A percentile compares a stretch with the other conserved stretches of the same genome.
Evolutionary conservation across 2,329 filamentous ascomycete species (phyloP).

Genomic region (Fusarium sp.): DNA sequence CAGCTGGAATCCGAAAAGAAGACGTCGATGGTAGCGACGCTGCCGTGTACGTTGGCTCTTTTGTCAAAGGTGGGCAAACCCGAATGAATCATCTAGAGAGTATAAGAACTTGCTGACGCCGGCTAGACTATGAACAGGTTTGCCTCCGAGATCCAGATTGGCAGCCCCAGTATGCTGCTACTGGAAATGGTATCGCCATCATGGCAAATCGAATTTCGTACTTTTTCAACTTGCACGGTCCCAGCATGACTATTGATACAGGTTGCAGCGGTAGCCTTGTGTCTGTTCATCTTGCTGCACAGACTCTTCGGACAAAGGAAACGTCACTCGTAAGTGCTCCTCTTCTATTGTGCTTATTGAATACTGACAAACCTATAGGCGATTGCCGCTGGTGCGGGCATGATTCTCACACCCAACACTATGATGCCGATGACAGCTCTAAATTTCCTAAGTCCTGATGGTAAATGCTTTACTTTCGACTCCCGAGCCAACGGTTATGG

Average conservation of each 20-base stretch:
- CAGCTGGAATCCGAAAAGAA: conserved; percentile 59
- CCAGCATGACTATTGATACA: conserved; percentile 68
- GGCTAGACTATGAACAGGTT: conserved; percentile 62
- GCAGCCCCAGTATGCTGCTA: conserved; percentile 63
- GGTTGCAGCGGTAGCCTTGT: conserved; percentile 68
- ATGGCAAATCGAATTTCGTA: conserved; percentile 67
- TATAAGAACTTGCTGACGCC: background rate
- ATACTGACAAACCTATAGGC: conserved; percentile 48
- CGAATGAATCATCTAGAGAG: background rate
- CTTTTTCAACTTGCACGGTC: conserved; percentile 65
- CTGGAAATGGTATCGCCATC: conserved; percentile 64
- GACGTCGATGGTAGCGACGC: conserved; percentile 57
- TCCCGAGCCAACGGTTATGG: conserved; percentile 71
- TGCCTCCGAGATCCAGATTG: conserved; percentile 62
- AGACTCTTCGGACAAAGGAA: conserved; percentile 60
- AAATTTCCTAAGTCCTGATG: conserved; percentile 63
- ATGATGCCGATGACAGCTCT: conserved; percentile 67
- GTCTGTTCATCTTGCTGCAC: conserved; percentile 64
- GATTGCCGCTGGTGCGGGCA: conserved; percentile 62
- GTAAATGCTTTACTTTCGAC: conserved; percentile 66
- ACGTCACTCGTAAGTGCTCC: conserved; percentile 50
- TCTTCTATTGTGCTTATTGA: background rate
- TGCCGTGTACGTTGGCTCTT: conserved; percentile 62
- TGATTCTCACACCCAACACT: conserved; percentile 66
- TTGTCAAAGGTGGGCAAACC: conserved; percentile 56